phyloP scores from a whole-genome alignment of 257 asterid genomes.

The Solanum paucissectum region DNA sequence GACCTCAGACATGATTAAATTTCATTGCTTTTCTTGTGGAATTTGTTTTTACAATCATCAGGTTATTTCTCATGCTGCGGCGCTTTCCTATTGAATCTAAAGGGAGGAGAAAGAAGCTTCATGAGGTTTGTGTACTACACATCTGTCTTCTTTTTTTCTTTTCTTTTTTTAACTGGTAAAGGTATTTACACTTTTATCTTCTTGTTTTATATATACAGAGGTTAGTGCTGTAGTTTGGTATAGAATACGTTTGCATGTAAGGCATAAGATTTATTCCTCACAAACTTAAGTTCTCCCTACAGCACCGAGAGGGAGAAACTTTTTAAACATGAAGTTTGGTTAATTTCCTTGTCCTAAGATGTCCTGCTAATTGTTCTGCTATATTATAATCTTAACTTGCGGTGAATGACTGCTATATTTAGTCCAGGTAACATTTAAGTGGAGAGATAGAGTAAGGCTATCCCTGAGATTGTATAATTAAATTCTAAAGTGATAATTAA shows the following conservation, averaged over 20 bases:
- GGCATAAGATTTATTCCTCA: neutral
- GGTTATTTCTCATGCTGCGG: slow-evolving; percentile 79
- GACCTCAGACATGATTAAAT: neutral
- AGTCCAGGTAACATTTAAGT: neutral
- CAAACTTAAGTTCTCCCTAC: neutral
- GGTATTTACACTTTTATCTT: neutral
- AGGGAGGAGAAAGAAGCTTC: slow-evolving; percentile 94
- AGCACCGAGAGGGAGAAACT: neutral
- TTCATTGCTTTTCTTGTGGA: neutral
- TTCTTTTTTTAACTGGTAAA: neutral
- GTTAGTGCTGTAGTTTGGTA: neutral
- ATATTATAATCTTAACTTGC: neutral
- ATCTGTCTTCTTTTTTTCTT: neutral
- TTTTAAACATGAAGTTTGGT: neutral
- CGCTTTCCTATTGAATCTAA: slow-evolving; percentile 94
- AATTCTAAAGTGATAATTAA: neutral
- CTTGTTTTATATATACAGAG: neutral
- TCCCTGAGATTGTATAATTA: neutral
- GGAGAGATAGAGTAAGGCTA: neutral
- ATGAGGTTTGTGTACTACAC: slow-evolving; percentile 46
- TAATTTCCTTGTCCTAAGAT: neutral
- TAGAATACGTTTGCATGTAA: neutral
- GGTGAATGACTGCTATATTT: neutral
- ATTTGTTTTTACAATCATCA: slow-evolving; percentile 12
- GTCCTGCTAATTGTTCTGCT: neutral